A percentile compares a stretch with the other conserved stretches of the same genome.
These are phyloP conservation scores for Diaporthe vexans DNA, from an alignment of 2,329 filamentous ascomycete species.

Conservation along the genomic window DNA sequence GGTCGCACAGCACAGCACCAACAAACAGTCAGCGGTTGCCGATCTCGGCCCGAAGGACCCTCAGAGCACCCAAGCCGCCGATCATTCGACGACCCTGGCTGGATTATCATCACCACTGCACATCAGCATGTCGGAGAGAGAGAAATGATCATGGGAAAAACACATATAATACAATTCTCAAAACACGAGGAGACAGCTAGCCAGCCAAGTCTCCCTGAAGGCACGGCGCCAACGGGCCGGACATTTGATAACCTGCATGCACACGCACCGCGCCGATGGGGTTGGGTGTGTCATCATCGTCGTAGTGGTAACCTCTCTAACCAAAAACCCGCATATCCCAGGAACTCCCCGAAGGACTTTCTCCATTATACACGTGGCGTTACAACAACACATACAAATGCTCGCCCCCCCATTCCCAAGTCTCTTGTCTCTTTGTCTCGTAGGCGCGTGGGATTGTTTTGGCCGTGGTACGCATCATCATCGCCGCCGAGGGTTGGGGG, in stretches of 20 bases:
- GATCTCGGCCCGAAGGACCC: not conserved
- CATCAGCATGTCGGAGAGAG: too few relatives aligned
- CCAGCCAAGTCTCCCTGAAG: not conserved
- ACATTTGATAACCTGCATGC: not conserved
- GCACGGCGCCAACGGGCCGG: not conserved
- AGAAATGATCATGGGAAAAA: not conserved
- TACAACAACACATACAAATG: constrained; percentile 1
- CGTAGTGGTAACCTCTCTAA: constrained; percentile 21
- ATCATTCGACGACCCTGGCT: not conserved
- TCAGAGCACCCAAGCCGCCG: too few relatives aligned
- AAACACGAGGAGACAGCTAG: not conserved
- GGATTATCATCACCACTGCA: not conserved
- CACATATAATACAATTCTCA: constrained; percentile 32
- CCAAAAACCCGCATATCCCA: constrained; percentile 7
- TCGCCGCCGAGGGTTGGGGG: not conserved
- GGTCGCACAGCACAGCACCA: not conserved
- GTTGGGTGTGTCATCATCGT: not conserved
- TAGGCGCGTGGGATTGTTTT: not conserved
- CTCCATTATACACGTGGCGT: not conserved
- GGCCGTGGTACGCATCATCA: not conserved
- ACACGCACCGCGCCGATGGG: not conserved
- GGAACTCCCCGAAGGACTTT: not conserved
- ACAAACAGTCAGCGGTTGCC: not conserved
- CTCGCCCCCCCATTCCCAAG: not conserved
- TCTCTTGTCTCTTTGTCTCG: not conserved